Conservation (phyloP, 2,329 filamentous ascomycete genomes). For the Sordariomycetes sp. region DNA sequence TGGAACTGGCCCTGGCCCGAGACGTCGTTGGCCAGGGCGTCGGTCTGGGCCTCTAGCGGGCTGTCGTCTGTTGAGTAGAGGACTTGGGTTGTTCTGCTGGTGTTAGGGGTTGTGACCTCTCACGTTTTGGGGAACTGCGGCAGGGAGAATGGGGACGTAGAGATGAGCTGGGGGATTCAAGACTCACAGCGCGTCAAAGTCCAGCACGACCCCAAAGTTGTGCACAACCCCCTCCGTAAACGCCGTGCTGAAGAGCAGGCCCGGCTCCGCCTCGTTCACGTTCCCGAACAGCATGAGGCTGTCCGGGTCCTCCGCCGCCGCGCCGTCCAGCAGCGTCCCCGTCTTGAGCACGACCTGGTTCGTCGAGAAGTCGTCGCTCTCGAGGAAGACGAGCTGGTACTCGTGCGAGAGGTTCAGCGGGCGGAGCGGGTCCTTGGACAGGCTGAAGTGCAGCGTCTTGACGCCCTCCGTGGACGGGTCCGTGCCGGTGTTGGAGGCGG, state of each 20-base stretch:
- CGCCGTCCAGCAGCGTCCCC: slow-evolving; percentile 35
- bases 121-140: not conserved
- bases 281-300: slow-evolving; percentile 35
- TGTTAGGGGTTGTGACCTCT: not conserved
- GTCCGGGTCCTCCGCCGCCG: slow-evolving; percentile 20
- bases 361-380: slow-evolving; percentile 32
- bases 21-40: slow-evolving; percentile 26
- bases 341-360: slow-evolving; percentile 46
- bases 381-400: slow-evolving; percentile 44
- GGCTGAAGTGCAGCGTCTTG: slow-evolving; percentile 51
- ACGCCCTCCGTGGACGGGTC: slow-evolving; percentile 41
- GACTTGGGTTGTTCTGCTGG: slow-evolving; percentile 38
- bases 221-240: slow-evolving; percentile 44
- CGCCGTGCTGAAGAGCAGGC: slow-evolving; percentile 35
- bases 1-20: slow-evolving; percentile 32
- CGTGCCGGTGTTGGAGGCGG: slow-evolving; percentile 35
- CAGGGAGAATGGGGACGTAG: not conserved
- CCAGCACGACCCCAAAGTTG: slow-evolving; percentile 49
- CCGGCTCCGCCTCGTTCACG: slow-evolving; percentile 27
- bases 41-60: slow-evolving; percentile 34
- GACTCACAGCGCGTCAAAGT: slow-evolving; percentile 44
- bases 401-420: slow-evolving; percentile 50
- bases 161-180: not conserved
- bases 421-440: slow-evolving; percentile 37
- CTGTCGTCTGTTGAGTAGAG: slow-evolving; percentile 41